These are phyloP conservation scores for Saraca asoca DNA, from an alignment of 331 rosid genomes.

Conservation along the genomic window DNA sequence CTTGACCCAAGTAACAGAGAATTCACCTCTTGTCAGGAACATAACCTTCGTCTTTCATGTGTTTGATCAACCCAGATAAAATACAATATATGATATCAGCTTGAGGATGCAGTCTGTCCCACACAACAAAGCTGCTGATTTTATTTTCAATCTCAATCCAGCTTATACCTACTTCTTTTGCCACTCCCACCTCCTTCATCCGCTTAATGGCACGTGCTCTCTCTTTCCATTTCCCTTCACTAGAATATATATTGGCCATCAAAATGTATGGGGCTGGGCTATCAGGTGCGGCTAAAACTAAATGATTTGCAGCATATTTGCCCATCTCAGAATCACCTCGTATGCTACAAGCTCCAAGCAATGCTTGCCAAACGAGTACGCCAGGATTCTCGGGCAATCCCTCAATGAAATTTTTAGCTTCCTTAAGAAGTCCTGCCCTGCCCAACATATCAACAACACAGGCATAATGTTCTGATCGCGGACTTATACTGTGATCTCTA, in stretches of 20 bases:
- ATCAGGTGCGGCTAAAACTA: slow-evolving; percentile 58
- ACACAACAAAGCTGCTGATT: slow-evolving; percentile 77
- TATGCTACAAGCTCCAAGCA: slow-evolving; percentile 85
- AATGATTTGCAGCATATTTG: slow-evolving; percentile 71
- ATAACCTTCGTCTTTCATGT: slow-evolving; percentile 82
- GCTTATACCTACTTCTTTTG: slow-evolving; percentile 81
- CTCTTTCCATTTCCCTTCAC: slow-evolving; percentile 87
- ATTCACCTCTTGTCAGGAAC: slow-evolving; percentile 66
- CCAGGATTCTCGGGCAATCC: slow-evolving; percentile 61
- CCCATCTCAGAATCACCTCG: slow-evolving; percentile 73
- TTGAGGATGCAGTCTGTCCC: slow-evolving; percentile 72
- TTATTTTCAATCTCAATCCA: slow-evolving; percentile 78
- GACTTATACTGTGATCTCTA: slow-evolving; percentile 61
- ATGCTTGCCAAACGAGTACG: slow-evolving; percentile 77
- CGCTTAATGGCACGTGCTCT: slow-evolving; percentile 77
- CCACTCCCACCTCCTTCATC: slow-evolving; percentile 75
- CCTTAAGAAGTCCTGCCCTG: slow-evolving; percentile 75
- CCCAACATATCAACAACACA: slow-evolving; percentile 92
- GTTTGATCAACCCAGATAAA: slow-evolving; percentile 54
- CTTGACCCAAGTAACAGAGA: slow-evolving; percentile 56
- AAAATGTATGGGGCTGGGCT: slow-evolving; percentile 72
- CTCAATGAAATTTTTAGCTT: slow-evolving; percentile 67
- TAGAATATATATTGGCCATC: slow-evolving; percentile 85
- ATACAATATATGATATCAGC: slow-evolving; percentile 56
- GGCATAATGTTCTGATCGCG: slow-evolving; percentile 77